These are phyloP conservation scores for Pseudocercospora ulei DNA, from an alignment of 2,329 filamentous ascomycete species.

Conservation along the genomic window DNA sequence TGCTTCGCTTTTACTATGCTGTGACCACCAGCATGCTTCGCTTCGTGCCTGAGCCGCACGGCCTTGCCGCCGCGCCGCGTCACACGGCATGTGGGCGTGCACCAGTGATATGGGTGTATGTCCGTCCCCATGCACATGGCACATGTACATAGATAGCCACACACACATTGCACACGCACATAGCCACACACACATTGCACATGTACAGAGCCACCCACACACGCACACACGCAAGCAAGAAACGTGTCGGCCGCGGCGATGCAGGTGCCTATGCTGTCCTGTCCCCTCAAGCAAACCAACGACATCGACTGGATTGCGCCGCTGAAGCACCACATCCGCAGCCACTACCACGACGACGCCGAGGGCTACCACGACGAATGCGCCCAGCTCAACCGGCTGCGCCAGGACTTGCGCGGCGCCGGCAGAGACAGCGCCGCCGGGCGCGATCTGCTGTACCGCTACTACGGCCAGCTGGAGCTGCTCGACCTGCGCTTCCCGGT, in stretches of 20 bases:
- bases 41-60: too few species aligned
- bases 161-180: too few species aligned
- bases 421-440: slow-evolving; percentile 93
- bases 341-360: slow-evolving; percentile 91
- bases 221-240: too few species aligned
- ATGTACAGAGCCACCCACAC: too few species aligned
- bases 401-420: slow-evolving; percentile 96
- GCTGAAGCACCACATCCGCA: slow-evolving; percentile 83
- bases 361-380: slow-evolving; percentile 95
- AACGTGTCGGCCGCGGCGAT: slow-evolving; percentile 50
- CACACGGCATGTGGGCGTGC: too few species aligned
- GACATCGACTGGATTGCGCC: slow-evolving; percentile 97
- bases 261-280: slow-evolving; percentile 89
- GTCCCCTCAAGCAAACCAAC: slow-evolving; percentile 84
- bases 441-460: slow-evolving; percentile 85
- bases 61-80: too few species aligned
- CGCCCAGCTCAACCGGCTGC: slow-evolving; percentile 79
- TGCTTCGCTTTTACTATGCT: too few species aligned
- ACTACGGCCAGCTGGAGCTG: slow-evolving; percentile 94
- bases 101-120: too few species aligned
- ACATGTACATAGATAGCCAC: too few species aligned
- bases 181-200: too few species aligned
- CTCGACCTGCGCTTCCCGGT: slow-evolving; percentile 91
- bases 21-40: too few species aligned
- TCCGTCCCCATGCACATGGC: too few species aligned